phyloP scores from a whole-genome alignment of 2,329 filamentous ascomycete species.

The Fusarium sp. region DNA sequence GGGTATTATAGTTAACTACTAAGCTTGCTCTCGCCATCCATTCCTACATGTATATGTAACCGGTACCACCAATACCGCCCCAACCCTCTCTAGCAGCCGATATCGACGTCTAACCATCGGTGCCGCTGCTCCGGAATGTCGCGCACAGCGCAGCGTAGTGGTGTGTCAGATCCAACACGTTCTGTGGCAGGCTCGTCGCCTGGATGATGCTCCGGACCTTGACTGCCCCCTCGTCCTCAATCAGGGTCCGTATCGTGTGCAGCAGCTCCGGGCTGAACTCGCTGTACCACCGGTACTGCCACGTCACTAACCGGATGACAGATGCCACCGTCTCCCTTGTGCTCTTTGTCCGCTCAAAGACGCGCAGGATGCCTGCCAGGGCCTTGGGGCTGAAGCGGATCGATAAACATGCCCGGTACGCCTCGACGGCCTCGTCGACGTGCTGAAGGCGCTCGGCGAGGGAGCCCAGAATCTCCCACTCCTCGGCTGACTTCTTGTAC shows the following conservation, averaged over 20 bases:
- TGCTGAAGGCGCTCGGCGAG: slow-evolving; percentile 94
- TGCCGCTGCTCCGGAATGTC: slow-evolving; percentile 93
- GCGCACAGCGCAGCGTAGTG: slow-evolving; percentile 96
- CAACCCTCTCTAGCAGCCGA: slow-evolving; percentile 13
- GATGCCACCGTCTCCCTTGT: slow-evolving; percentile 83
- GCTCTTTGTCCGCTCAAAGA: slow-evolving; percentile 81
- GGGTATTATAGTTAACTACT: slow-evolving; percentile 21
- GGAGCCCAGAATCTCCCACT: slow-evolving; percentile 97
- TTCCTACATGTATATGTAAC: slow-evolving; percentile 27
- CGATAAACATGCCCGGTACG: slow-evolving; percentile 86
- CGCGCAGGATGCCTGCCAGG: slow-evolving; percentile 82
- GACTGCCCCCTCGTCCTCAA: slow-evolving; percentile 96
- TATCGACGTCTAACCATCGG: slow-evolving; percentile 70
- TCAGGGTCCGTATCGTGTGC: slow-evolving; percentile 87
- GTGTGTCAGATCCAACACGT: slow-evolving; percentile 92
- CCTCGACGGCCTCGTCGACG: slow-evolving; percentile 89
- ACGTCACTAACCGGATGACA: slow-evolving; percentile 92
- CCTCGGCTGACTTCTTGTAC: slow-evolving; percentile 95
- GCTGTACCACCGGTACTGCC: slow-evolving; percentile 99
- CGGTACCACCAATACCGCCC: slow-evolving; percentile 5
- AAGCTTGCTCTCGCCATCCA: slow-evolving; percentile 24
- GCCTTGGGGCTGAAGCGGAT: slow-evolving; percentile 95
- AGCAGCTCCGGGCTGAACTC: slow-evolving; percentile 96
- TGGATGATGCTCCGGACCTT: slow-evolving; percentile 98
- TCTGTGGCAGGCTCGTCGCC: slow-evolving; percentile 91